These are phyloP conservation scores for Aspergillus coremiiformis DNA, from an alignment of 495 filamentous ascomycete species.

Conservation along the genomic window DNA sequence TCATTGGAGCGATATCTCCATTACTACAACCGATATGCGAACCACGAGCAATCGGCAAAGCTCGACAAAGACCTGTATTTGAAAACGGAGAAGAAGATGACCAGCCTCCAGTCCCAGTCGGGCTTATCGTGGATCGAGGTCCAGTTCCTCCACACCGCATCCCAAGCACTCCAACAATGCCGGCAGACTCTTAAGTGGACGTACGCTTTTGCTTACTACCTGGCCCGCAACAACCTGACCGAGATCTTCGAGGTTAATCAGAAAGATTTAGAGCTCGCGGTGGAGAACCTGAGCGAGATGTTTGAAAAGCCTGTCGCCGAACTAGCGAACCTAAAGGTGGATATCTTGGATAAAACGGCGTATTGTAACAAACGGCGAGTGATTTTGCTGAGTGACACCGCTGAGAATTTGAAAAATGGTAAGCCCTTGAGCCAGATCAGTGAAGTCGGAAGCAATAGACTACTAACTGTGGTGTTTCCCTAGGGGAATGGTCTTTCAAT, in stretches of 20 bases:
- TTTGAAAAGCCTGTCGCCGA: constrained; percentile 91
- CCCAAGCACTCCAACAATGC: constrained; percentile 89
- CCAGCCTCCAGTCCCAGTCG: constrained; percentile 80
- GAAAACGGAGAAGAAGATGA: constrained; percentile 99
- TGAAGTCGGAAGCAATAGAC: too few species aligned
- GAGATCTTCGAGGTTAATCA: constrained; percentile 99
- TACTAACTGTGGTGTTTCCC: not conserved
- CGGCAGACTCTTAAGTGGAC: constrained; percentile 98
- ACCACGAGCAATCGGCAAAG: constrained; percentile 96
- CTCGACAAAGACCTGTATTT: constrained; percentile 91
- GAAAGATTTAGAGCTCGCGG: constrained; percentile 93
- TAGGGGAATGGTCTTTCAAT: constrained; percentile 42
- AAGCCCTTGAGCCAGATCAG: too few species aligned
- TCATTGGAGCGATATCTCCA: constrained; percentile 91
- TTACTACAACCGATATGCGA: constrained; percentile 98
- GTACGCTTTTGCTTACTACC: constrained; percentile 95
- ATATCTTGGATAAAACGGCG: constrained; percentile 95
- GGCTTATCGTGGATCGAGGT: constrained; percentile 99
- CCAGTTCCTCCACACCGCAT: constrained; percentile 88
- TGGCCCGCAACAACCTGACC: constrained; percentile 88
- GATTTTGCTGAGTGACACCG: constrained; percentile 85
- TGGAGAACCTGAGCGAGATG: constrained; percentile 92
- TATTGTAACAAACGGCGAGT: constrained; percentile 91
- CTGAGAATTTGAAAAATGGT: constrained; percentile 83
- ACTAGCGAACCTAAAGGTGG: constrained; percentile 78